These are phyloP conservation scores for Juglanconis juglandina DNA, from an alignment of 2,329 filamentous ascomycete species.

Conservation along the genomic window DNA sequence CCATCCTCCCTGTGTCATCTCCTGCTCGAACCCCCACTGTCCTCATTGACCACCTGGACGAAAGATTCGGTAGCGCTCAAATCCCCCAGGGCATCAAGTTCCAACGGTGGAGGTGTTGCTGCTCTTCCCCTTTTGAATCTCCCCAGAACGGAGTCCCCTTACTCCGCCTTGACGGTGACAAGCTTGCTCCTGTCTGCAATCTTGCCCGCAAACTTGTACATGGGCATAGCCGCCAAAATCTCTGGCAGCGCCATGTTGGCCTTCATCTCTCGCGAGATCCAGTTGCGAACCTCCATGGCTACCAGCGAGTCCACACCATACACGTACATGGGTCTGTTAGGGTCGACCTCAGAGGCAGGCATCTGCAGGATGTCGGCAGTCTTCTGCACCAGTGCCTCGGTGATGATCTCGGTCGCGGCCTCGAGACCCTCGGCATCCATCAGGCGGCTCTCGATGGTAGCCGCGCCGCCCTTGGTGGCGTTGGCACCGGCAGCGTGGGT, in stretches of 20 bases:
- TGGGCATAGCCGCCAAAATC: slow-evolving; percentile 14
- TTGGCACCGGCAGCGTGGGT: background rate
- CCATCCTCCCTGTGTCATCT: background rate
- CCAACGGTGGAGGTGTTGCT: background rate
- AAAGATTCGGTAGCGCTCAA: slow-evolving; percentile 13
- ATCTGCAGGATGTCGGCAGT: slow-evolving; percentile 14
- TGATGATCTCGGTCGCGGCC: slow-evolving; percentile 8
- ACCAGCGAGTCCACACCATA: slow-evolving; percentile 17
- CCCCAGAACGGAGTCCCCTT: background rate
- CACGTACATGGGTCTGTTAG: slow-evolving; percentile 10
- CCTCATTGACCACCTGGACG: slow-evolving; percentile 2
- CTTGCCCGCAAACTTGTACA: slow-evolving; percentile 12
- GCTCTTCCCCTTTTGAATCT: no score
- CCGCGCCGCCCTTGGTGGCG: background rate
- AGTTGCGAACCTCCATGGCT: slow-evolving; percentile 16
- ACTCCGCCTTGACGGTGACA: slow-evolving; percentile 11
- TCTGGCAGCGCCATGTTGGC: slow-evolving; percentile 12
- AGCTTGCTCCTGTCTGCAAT: slow-evolving; percentile 15
- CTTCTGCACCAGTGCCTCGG: slow-evolving; percentile 10
- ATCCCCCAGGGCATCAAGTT: slow-evolving; percentile 8
- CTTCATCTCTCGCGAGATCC: slow-evolving; percentile 15
- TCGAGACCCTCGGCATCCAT: slow-evolving; percentile 2
- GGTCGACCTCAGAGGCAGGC: slow-evolving; percentile 11
- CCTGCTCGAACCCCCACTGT: background rate
- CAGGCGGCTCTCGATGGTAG: slow-evolving; percentile 9